phyloP scores from a whole-genome alignment of 768 basidiomycete species.

The Auriscalpium microsporum region DNA sequence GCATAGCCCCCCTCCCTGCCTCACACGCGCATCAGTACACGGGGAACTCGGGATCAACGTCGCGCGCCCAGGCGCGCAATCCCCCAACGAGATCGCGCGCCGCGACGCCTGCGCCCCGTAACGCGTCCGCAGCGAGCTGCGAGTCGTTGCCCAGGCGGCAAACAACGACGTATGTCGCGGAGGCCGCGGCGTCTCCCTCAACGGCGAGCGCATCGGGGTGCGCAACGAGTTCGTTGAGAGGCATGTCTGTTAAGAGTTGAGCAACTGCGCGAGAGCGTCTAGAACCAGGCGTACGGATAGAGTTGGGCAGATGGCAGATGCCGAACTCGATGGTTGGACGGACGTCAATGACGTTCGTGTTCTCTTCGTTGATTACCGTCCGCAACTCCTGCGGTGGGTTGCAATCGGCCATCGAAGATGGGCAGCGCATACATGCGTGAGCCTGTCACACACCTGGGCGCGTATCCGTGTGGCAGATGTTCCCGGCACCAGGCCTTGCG shows the following conservation, averaged over 20 bases:
- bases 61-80: slow-evolving; percentile 65
- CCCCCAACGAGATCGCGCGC: slow-evolving; percentile 78
- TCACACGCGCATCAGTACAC: slow-evolving; percentile 44
- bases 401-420: no score
- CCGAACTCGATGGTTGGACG: slow-evolving; percentile 73
- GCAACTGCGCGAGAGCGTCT: slow-evolving; percentile 1
- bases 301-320: slow-evolving; percentile 73
- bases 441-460: slow-evolving; percentile 25
- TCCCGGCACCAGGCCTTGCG: slow-evolving; percentile 34
- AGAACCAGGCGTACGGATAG: slow-evolving; percentile 47
- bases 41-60: slow-evolving; percentile 72
- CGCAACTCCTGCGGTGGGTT: slow-evolving; percentile 20
- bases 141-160: slow-evolving; percentile 94
- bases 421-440: no score
- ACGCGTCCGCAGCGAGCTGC: slow-evolving; percentile 69
- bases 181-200: neutral
- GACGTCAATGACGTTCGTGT: slow-evolving; percentile 60
- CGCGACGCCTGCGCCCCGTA: slow-evolving; percentile 31
- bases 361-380: slow-evolving; percentile 39
- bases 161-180: slow-evolving; percentile 42
- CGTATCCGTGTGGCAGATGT: slow-evolving; percentile 12
- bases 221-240: slow-evolving; percentile 54
- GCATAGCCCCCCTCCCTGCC: slow-evolving; percentile 4
- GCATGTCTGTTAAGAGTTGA: slow-evolving; percentile 47
- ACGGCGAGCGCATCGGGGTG: slow-evolving; percentile 44